Evolutionary conservation across 768 basidiomycete genomes (phyloP), one percentile per base, ranked within the genome.

Genomic region (Pleurotus cornucopiae): DNA sequence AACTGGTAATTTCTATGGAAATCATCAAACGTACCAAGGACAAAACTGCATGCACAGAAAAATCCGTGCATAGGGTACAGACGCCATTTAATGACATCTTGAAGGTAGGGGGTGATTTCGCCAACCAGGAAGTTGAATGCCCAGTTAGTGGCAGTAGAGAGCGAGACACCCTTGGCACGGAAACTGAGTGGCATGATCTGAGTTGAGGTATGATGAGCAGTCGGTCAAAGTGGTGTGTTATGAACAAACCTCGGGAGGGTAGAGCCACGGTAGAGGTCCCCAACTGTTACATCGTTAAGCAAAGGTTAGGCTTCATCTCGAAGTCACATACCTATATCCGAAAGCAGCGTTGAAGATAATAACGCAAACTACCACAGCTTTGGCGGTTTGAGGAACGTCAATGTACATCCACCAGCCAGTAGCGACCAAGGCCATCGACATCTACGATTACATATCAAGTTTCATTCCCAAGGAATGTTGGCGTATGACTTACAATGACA

Each of bases 51-150:
- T 6, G 82, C 82, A 67, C 93, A 94, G 71, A 93, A 94, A 73
- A 93, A 93, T 20, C 88, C 92, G 63, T 96, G 94, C 93, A 98
- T 95, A 0, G 92, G 91, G 72, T 98, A 97, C 54, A 98, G 68
- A 46, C 90, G 80, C 94, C 95, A 98, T 41, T 80, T 80, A 62
- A 98, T 96, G 18, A 81, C 69, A 57, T 94, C 92, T 70, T 96
- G 93, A 39, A 97, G 74, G 54, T 84, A 80, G 1, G 94, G 95
- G 0, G 94, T 98, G 25, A 84, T 76, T 67, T 90, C 88, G 30
- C 94, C 94, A 40, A 98, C 91, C 57, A 94, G 70, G 70, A 88
- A 96, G 69, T 94, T 94, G 76, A 91, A 91, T n/a, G 79, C 78
- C 85, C 83, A 88, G 62, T 89, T 90, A 6, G 91, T 95, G 12